phyloP scores from a whole-genome alignment of 2,329 filamentous ascomycete species.

The Tolypocladium ovalisporum region DNA sequence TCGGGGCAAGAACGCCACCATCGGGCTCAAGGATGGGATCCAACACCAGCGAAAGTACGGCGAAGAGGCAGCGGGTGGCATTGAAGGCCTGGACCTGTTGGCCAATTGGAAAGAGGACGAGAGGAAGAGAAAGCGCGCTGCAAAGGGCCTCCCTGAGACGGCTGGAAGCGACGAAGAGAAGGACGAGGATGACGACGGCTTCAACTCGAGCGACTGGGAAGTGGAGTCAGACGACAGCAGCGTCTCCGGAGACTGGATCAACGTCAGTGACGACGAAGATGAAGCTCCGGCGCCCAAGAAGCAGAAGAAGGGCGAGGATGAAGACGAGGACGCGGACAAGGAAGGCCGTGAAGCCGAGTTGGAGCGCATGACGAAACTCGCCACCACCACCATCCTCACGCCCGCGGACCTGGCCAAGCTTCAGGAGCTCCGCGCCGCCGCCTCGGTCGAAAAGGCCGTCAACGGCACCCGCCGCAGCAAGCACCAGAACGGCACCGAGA shows the following conservation, averaged over 20 bases:
- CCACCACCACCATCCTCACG: constrained; percentile 89
- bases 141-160: constrained; percentile 55
- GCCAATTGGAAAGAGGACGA: constrained; percentile 93
- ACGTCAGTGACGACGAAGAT: constrained; percentile 76
- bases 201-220: constrained; percentile 49
- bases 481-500: constrained; percentile 28
- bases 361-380: constrained; percentile 57
- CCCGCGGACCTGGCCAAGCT: constrained; percentile 94
- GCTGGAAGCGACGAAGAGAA: constrained; percentile 49
- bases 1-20: constrained; percentile 81
- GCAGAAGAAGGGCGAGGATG: constrained; percentile 20
- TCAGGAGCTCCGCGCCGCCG: constrained; percentile 69
- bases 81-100: constrained; percentile 85
- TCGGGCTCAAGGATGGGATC: constrained; percentile 68
- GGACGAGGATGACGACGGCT: constrained; percentile 41
- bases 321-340: constrained; percentile 29
- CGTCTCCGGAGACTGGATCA: constrained; percentile 85
- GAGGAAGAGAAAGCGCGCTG: constrained; percentile 58
- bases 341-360: constrained; percentile 32
- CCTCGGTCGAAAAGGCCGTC: constrained; percentile 56
- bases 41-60: constrained; percentile 70
- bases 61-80: constrained; percentile 67
- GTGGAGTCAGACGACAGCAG: constrained; percentile 47
- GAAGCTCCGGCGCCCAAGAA: constrained; percentile 51
- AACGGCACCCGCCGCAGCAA: constrained; percentile 32